These are phyloP conservation scores for Aspergillus sp. DNA, from an alignment of 2,329 filamentous ascomycete species.

Conservation along the genomic window DNA sequence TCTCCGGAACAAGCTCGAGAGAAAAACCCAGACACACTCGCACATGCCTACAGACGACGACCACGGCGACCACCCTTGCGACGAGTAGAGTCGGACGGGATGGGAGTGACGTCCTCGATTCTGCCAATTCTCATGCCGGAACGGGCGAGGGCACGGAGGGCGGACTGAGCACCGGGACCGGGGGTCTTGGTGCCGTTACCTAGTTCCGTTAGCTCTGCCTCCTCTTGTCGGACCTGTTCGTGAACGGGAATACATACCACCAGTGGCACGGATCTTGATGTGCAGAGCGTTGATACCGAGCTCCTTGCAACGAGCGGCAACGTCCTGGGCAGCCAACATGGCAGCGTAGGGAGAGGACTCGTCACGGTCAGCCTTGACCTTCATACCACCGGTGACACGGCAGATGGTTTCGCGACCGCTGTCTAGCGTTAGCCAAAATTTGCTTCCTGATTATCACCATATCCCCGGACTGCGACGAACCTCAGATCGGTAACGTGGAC, in stretches of 20 bases:
- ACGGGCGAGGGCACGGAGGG: slow-evolving; percentile 96
- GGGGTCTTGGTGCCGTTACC: slow-evolving; percentile 98
- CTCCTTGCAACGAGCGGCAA: slow-evolving; percentile 83
- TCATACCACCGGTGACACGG: slow-evolving; percentile 99
- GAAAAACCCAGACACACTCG: slow-evolving; percentile 13
- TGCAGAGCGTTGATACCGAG: slow-evolving; percentile 90
- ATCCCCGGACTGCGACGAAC: slow-evolving; percentile 42
- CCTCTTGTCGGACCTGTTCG: too few relatives aligned
- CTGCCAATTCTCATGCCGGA: slow-evolving; percentile 99
- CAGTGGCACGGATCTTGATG: slow-evolving; percentile 99
- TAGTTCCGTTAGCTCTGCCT: too few relatives aligned
- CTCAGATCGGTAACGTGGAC: slow-evolving; percentile 99
- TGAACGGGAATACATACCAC: slow-evolving; percentile 43
- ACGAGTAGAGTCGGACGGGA: slow-evolving; percentile 97
- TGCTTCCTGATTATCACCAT: too few relatives aligned
- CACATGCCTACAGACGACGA: slow-evolving; percentile 87
- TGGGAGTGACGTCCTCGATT: slow-evolving; percentile 99
- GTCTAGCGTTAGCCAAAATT: slow-evolving; percentile 22
- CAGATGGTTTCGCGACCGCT: slow-evolving; percentile 99
- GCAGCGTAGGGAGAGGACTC: slow-evolving; percentile 99
- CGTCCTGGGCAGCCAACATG: slow-evolving; percentile 99
- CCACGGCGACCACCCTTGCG: slow-evolving; percentile 99
- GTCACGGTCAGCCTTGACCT: slow-evolving; percentile 99
- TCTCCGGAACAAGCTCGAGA: slow-evolving; percentile 15
- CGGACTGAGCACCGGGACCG: slow-evolving; percentile 96